Base-by-base conservation (phyloP, 2,329 filamentous ascomycete species). In the Epichloe sibirici region DNA sequence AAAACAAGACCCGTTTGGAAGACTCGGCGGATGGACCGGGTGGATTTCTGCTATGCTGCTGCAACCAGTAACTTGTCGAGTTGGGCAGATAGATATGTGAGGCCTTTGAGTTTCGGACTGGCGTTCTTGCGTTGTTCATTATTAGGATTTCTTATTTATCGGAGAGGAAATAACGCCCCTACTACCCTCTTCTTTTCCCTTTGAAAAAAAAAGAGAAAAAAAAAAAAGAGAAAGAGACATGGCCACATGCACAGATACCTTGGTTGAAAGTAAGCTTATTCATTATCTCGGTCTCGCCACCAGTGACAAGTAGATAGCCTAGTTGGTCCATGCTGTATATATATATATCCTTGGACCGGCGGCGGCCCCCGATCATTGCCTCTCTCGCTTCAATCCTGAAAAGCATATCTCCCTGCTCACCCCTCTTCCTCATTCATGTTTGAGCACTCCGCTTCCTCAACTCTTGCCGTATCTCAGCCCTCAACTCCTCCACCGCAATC, bases 401-500 rank as follows among this genome's bases (percentile, higher is more conserved):
- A 31, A 3, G 8, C 28, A 31, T 31, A 31, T 31, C 9, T 3
- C 23, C 8, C 28, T 31, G 8, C 28, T 9, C 28, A 8, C 1
- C 28, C 9, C 9, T 31, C 28, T 31, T 31, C 31, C 31, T 31
- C 31, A 11, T 21, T 42, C 45, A 42, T 15, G 8, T 25, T 31
- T 42, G 23, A 34, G 6, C 38, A 45, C 46, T 46, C 54, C 54
- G 58, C 25, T 61, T 64, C 64, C 67, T 74, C 67, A 83, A 76
- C 65, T 77, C 76, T 60, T 84, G 81, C 55, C 89, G 63, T 49
- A 89, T 79, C 68, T 87, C 77, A 59, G 73, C 71, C 63, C 81
- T 76, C 61, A 96, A 62, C 48, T 75, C 77, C 69, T 95, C 88
- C 9, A 84, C 85, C 0, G 90, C 93, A 51, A 91, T 76, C 73